Evolutionary conservation across 177 flowering plant genomes (phyloP), one percentile per base, ranked within the genome.

Genomic region (Tripterygium wilfordii): DNA sequence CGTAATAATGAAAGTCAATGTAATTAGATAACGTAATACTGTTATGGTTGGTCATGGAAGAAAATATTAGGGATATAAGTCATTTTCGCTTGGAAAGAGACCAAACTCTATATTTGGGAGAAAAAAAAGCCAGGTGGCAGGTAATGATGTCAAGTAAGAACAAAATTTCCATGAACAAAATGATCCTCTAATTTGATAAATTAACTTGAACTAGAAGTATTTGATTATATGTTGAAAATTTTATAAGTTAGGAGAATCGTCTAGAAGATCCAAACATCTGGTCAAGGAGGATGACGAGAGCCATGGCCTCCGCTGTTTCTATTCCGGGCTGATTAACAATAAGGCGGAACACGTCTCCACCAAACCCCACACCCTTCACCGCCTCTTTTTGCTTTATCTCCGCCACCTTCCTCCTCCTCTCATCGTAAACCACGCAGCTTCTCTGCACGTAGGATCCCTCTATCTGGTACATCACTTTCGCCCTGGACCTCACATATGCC

Each of bases 401-500:
- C 24, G 87, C 88, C 63, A 83, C 75, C 13, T 47, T 30, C 45
- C 67, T 29, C 60, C 75, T 58, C 54, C 41, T 64, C 2, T 52
- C 63, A 39, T 85, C 87, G 56, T 69, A 78, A 28, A 83, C 66
- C 0, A 51, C 59, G 55, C 88, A 80, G 55, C 74, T 44, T 16
- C 96, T 56, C 46, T 60, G 78, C 13, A 62, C 33, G 58, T 80
- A 88, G 8, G 91, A 79, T 3, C 96, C 96, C 51, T 78, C 82
- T 4, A 88, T 66, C 62, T 76, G 71, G 54, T 77, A 85, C 54
- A 52, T 9, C 48, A 35, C 36, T 14, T 41, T 65, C 42, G 45
- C 53, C 21, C 17, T 48, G 6, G 57, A 15, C 24, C 45, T 70
- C 47, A 84, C 80, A 28, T 67, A 72, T 7, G 80, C 87, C 52